A percentile compares a stretch with the other conserved stretches of the same genome.
Conservation (phyloP, 1,284 basidiomycete species). For the Phellopilus nigrolimitatus region DNA sequence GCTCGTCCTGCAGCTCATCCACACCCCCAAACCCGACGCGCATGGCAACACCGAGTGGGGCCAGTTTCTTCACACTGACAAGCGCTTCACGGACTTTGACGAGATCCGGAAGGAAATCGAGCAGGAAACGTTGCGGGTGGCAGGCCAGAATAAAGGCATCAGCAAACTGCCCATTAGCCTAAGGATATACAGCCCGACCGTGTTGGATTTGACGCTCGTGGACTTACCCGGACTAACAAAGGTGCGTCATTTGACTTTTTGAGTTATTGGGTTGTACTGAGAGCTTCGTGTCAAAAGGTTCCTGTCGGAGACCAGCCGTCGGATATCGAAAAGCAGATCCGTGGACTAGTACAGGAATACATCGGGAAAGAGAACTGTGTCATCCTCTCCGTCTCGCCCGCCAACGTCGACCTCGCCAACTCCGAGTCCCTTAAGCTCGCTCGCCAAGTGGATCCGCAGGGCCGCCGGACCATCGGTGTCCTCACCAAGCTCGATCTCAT, state of each 20-base stretch:
- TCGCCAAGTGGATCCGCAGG: constrained; percentile 91
- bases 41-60: constrained; percentile 77
- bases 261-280: not conserved
- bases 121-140: constrained; percentile 95
- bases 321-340: constrained; percentile 96
- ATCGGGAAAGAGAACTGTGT: constrained; percentile 97
- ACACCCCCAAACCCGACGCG: constrained; percentile 62
- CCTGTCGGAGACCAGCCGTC: constrained; percentile 68
- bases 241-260: no score
- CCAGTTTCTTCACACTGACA: constrained; percentile 96
- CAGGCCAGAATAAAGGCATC: constrained; percentile 98
- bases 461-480: constrained; percentile 92
- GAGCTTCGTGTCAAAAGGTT: constrained; percentile 4
- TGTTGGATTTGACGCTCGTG: constrained; percentile 92
- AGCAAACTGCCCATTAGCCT: constrained; percentile 94
- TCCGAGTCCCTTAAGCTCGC: constrained; percentile 97
- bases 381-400: constrained; percentile 93
- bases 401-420: constrained; percentile 98
- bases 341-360: constrained; percentile 89
- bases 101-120: constrained; percentile 97
- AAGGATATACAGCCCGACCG: constrained; percentile 92
- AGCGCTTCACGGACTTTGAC: constrained; percentile 91
- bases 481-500: constrained; percentile 97
- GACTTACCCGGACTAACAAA: constrained; percentile 97
- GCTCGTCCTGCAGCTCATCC: constrained; percentile 92